Conservation (phyloP, 2,329 filamentous ascomycete species). For the Xylariaceae sp. region DNA sequence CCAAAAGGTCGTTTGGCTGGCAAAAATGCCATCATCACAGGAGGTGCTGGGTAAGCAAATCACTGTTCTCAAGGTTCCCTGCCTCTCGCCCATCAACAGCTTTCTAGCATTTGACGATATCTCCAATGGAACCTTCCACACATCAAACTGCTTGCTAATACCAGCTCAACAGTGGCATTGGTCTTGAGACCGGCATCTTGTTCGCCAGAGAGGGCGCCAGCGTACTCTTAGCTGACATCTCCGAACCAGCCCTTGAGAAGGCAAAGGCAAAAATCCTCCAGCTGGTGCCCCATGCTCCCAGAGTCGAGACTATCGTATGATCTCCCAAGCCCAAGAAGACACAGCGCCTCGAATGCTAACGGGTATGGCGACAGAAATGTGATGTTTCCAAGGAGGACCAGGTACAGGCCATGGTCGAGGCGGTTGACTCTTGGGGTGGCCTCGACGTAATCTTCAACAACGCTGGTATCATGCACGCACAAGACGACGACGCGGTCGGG, state of each 20-base stretch:
- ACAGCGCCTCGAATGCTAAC: background rate
- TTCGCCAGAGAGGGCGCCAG: constrained; percentile 85
- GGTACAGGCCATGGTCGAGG: constrained; percentile 69
- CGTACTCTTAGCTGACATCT: constrained; percentile 83
- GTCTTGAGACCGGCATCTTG: constrained; percentile 85
- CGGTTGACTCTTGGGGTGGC: constrained; percentile 79
- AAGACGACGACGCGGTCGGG: constrained; percentile 74
- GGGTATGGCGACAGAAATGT: constrained; percentile 43
- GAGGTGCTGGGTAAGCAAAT: constrained; percentile 73
- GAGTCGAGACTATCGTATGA: constrained; percentile 56
- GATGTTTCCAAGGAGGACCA: constrained; percentile 85
- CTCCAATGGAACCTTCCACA: too few relatives aligned
- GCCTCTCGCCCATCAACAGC: too few relatives aligned
- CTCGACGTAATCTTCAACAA: constrained; percentile 96
- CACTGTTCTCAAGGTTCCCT: background rate
- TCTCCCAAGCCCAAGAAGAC: background rate
- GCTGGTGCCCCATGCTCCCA: constrained; percentile 58
- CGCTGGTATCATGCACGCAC: constrained; percentile 90
- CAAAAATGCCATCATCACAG: constrained; percentile 72
- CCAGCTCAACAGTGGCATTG: constrained; percentile 66
- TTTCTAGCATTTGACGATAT: too few relatives aligned
- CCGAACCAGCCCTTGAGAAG: constrained; percentile 70
- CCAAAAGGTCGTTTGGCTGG: constrained; percentile 49
- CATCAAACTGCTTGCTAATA: constrained; percentile 3
- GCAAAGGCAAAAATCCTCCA: constrained; percentile 72